Evolutionary conservation across 768 basidiomycete genomes (phyloP).

Genomic region (Suillus luteus): DNA sequence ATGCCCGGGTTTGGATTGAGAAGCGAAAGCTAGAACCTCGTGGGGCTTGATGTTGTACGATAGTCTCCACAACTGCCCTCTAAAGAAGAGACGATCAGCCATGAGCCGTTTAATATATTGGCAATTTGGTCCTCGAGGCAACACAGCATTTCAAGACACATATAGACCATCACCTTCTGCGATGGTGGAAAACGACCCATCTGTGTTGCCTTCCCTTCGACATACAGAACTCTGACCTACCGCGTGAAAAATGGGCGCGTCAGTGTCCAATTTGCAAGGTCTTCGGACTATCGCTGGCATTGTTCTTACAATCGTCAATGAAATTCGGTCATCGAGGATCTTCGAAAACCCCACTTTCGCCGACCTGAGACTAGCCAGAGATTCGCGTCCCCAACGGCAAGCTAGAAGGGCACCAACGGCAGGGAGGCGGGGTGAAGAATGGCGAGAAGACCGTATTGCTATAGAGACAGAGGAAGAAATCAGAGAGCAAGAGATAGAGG

Average conservation of each 20-base stretch:
- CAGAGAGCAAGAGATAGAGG: background rate
- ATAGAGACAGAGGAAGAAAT: background rate
- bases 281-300: background rate
- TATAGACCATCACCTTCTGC: background rate
- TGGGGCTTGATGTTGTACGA: background rate
- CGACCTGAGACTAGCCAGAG: background rate
- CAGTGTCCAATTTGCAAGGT: background rate
- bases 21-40: background rate
- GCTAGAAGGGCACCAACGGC: too few species aligned
- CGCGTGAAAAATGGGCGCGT: background rate
- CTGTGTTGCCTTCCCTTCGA: background rate
- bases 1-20: background rate
- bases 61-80: conserved; percentile 4
- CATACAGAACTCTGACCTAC: background rate
- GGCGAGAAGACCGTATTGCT: background rate
- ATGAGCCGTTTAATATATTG: conserved; percentile 2
- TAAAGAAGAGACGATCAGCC: conserved; percentile 8
- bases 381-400: background rate
- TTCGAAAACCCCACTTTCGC: conserved; percentile 5
- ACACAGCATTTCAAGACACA: background rate
- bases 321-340: background rate
- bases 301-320: background rate
- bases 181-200: background rate
- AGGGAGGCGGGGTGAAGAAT: background rate
- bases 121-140: background rate